Evolutionary conservation across 176 grass and related monocot genomes (phyloP).

Genomic region (Aegilops umbellulata): DNA sequence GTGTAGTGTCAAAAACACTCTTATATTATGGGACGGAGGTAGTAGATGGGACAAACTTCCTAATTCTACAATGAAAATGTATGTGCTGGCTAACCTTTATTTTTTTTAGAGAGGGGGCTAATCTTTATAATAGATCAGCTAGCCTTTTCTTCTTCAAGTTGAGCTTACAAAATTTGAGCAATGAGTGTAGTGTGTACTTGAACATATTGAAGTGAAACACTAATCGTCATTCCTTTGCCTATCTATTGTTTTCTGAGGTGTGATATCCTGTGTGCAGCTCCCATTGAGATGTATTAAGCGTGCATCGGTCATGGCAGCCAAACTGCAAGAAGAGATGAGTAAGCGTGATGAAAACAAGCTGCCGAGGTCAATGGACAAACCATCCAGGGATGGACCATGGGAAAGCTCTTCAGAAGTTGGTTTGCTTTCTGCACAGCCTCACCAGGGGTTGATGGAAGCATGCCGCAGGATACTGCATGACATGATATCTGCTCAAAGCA

Average conservation of each 20-base stretch:
- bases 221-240: not conserved
- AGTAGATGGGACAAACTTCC: not conserved
- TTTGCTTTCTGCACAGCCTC: conserved; percentile 13
- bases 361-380: not conserved
- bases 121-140: not conserved
- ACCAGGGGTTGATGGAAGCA: conserved; percentile 41
- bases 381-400: not conserved
- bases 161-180: not conserved
- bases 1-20: no score
- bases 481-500: conserved; percentile 31
- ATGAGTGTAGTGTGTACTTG: not conserved
- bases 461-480: conserved; percentile 40
- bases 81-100: not conserved
- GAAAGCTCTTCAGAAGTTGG: not conserved
- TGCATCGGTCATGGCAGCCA: conserved; percentile 72
- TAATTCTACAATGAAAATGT: not conserved
- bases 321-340: conserved; percentile 65
- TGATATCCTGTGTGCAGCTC: conserved; percentile 59
- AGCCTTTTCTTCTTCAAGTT: not conserved
- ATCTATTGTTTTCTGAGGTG: not conserved
- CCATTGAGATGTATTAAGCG: conserved; percentile 65
- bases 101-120: not conserved
- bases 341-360: conserved; percentile 30
- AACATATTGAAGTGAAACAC: not conserved
- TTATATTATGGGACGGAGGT: no score